Evolutionary conservation across 1,284 basidiomycete genomes (phyloP).

Genomic region (Pseudozyma tsukubaensis): DNA sequence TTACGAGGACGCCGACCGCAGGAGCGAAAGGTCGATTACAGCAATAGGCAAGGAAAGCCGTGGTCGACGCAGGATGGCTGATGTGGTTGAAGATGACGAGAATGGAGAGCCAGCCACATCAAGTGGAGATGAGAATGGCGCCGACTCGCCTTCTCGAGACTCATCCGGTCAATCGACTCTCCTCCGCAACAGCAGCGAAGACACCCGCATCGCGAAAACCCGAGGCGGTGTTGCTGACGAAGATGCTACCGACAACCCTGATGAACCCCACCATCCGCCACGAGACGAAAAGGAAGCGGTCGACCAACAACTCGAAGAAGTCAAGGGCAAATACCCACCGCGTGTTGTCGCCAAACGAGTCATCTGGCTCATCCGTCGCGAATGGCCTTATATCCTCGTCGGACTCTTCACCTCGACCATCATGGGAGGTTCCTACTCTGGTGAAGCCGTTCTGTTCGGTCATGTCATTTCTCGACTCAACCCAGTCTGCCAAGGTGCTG

Average conservation of each 20-base stretch:
- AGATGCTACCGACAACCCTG: neutral
- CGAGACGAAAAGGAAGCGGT: slow-evolving; percentile 22
- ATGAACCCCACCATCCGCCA: too few species aligned
- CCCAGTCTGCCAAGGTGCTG: slow-evolving; percentile 52
- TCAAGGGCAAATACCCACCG: slow-evolving; percentile 16
- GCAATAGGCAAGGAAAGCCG: neutral
- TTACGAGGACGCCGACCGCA: neutral
- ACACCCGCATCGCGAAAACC: neutral
- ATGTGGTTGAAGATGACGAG: slow-evolving; percentile 39
- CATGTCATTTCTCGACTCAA: slow-evolving; percentile 63
- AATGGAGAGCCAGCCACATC: neutral
- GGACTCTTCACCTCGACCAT: slow-evolving; percentile 53
- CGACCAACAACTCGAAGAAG: slow-evolving; percentile 7
- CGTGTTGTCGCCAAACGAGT: slow-evolving; percentile 38
- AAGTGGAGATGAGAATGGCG: neutral
- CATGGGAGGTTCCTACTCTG: slow-evolving; percentile 60
- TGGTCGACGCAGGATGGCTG: slow-evolving; percentile 25
- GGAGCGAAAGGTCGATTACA: neutral
- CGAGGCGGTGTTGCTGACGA: neutral
- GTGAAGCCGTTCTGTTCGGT: slow-evolving; percentile 62
- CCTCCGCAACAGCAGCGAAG: slow-evolving; percentile 7
- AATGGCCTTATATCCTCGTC: slow-evolving; percentile 49
- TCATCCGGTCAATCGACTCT: slow-evolving; percentile 14
- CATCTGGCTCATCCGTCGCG: slow-evolving; percentile 35
- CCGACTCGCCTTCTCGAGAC: slow-evolving; percentile 15